phyloP scores from a whole-genome alignment of 805 yeast genomes.

The Saturnispora bothae region DNA sequence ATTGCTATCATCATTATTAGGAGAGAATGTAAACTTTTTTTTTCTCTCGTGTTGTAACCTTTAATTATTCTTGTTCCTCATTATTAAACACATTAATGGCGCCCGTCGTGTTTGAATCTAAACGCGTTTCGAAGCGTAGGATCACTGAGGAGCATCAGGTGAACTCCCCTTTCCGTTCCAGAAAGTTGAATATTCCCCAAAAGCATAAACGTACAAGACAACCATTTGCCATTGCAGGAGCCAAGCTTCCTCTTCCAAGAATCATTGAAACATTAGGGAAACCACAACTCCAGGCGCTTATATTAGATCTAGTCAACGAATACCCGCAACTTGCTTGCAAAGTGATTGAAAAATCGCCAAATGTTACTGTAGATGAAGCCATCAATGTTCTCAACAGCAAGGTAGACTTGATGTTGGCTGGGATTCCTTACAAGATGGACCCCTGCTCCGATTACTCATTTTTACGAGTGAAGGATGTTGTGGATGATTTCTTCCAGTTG shows the following conservation, averaged over 20 bases:
- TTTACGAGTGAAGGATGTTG: constrained; percentile 55
- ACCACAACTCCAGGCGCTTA: constrained; percentile 39
- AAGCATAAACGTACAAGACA: constrained; percentile 27
- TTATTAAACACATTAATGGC: too few species aligned
- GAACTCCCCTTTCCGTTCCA: too few species aligned
- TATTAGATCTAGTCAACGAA: constrained; percentile 40
- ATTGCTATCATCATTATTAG: too few species aligned
- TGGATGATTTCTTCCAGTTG: constrained; percentile 60
- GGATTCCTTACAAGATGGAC: constrained; percentile 72
- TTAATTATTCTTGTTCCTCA: too few species aligned
- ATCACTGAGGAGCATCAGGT: too few species aligned
- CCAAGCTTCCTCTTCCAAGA: constrained; percentile 50
- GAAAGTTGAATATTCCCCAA: too few species aligned
- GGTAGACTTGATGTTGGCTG: constrained; percentile 31
- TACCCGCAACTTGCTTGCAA: constrained; percentile 55
- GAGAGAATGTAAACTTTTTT: too few species aligned
- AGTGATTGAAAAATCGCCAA: constrained; percentile 43
- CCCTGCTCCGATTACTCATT: constrained; percentile 65
- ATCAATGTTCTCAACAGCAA: constrained; percentile 39
- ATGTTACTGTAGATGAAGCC: constrained; percentile 44
- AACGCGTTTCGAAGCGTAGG: too few species aligned
- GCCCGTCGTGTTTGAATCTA: too few species aligned
- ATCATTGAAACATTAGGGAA: constrained; percentile 60
- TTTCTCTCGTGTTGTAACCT: too few species aligned
- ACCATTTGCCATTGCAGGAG: constrained; percentile 36